phyloP scores from a whole-genome alignment of 805 yeast species.

The Saturnispora zaruensis region DNA sequence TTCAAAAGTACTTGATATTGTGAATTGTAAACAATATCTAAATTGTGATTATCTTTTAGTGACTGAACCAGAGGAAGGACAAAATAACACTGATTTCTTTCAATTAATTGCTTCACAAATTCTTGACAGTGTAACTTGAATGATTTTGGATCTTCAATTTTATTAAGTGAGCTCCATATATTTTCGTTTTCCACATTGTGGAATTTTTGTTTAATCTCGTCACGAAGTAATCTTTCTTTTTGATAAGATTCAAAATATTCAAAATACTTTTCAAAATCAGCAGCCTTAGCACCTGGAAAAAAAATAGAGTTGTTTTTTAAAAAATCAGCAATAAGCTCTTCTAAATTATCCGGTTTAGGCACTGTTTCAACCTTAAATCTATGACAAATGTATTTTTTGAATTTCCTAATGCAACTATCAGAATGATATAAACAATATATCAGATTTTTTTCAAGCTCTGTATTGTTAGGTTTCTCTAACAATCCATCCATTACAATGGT shows the following conservation, averaged over 20 bases:
- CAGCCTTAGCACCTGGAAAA: slow-evolving; percentile 6
- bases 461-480: background rate
- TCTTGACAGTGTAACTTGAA: slow-evolving; percentile 3
- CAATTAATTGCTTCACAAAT: background rate
- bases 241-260: slow-evolving; percentile 2
- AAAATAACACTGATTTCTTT: slow-evolving; percentile 2
- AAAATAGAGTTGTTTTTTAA: background rate
- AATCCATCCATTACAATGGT: background rate
- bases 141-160: background rate
- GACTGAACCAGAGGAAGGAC: slow-evolving; percentile 8
- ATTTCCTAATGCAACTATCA: background rate
- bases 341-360: background rate
- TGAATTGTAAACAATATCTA: slow-evolving; percentile 1
- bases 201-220: background rate
- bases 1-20: slow-evolving; percentile 2
- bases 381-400: background rate
- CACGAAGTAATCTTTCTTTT: background rate
- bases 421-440: background rate
- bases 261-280: slow-evolving; percentile 1
- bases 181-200: background rate
- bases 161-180: background rate
- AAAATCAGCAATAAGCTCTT: background rate
- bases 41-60: background rate
- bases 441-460: background rate
- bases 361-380: background rate